A percentile compares a stretch with the other conserved stretches of the same genome.
Conservation (phyloP, 2,329 filamentous ascomycete genomes). For the Claviceps lovelessii region DNA sequence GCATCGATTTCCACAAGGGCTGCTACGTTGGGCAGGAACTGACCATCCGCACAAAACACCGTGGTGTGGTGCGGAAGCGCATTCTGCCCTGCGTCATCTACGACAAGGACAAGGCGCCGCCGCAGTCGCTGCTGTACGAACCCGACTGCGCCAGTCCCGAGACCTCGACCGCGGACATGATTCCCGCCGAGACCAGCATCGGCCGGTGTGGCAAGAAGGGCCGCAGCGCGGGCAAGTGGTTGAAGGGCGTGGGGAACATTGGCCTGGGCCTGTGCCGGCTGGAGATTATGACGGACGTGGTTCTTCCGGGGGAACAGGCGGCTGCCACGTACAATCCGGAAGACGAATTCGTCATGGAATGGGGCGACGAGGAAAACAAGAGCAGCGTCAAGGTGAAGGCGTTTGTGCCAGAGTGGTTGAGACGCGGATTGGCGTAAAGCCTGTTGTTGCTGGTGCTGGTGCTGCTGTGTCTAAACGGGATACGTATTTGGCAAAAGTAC, state of each 20-base stretch:
- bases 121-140: slow-evolving; percentile 33
- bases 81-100: slow-evolving; percentile 72
- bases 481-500: too few relatives aligned
- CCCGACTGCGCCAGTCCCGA: slow-evolving; percentile 16
- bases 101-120: slow-evolving; percentile 24
- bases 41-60: slow-evolving; percentile 89
- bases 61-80: slow-evolving; percentile 81
- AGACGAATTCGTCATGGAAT: slow-evolving; percentile 47
- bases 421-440: slow-evolving; percentile 19
- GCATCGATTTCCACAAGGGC: slow-evolving; percentile 85
- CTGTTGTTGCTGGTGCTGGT: too few relatives aligned
- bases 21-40: slow-evolving; percentile 96
- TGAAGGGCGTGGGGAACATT: slow-evolving; percentile 67
- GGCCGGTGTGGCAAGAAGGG: slow-evolving; percentile 39
- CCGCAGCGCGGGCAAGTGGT: slow-evolving; percentile 67
- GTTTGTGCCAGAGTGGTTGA: slow-evolving; percentile 69
- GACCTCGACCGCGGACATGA: slow-evolving; percentile 18
- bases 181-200: slow-evolving; percentile 35
- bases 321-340: slow-evolving; percentile 46
- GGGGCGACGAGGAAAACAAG: slow-evolving; percentile 28
- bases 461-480: too few relatives aligned
- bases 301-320: slow-evolving; percentile 52
- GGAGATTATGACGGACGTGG: slow-evolving; percentile 77
- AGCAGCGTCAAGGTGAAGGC: slow-evolving; percentile 50
- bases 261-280: slow-evolving; percentile 77